Base-by-base conservation (phyloP, 768 basidiomycete genomes). In the Termitomyces sp. region DNA sequence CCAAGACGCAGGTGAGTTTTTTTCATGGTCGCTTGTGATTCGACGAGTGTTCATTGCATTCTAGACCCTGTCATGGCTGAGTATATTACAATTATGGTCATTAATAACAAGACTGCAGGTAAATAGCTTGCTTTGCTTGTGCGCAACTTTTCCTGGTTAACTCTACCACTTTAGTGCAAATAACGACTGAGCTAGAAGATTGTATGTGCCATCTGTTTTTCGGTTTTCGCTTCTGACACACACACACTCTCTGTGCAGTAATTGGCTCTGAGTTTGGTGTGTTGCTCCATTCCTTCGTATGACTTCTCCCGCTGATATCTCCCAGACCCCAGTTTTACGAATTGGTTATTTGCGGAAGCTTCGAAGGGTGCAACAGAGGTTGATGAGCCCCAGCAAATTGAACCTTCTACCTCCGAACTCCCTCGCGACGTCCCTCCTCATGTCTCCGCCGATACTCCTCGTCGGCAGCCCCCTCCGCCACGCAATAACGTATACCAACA, bases 71-170 rank as follows among this genome's bases (percentile, higher is more conserved):
- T 93, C 64, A 93, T 94, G 91, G 91, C 92, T 3, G 93, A 95
- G 71, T 95, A 93, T 66, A 92, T 94, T 57, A 92, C 90, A 20
- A 95, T 95, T 58, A 94, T 95, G 93, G 82, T 95, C 47, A 93
- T 94, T 62, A 95, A 95, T 68, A 90, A 90, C 72, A 95, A 94
- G 77, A 86, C 88, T 57, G 71, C 83, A 61, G 81, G 90, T 87
- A 64, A 34, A 85, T 74, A 29, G 34, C 27, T 50, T 13, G 18
- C 3, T 16, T 37, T 1, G 24, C n/a, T 14, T 18, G 1, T 41
- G 44, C 41, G 46, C 41, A 47, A 18, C 57, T 52, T 34, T 32
- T 14, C 36, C 7, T 27, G 57, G 52, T 63, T 64, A 58, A 64
- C 60, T 46, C 53, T 56, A 52, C 27, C 43, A 53, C 57, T 55